These are phyloP conservation scores for Ceratobasidium sp. DNA, from an alignment of 1,284 basidiomycete genomes.

Conservation along the genomic window DNA sequence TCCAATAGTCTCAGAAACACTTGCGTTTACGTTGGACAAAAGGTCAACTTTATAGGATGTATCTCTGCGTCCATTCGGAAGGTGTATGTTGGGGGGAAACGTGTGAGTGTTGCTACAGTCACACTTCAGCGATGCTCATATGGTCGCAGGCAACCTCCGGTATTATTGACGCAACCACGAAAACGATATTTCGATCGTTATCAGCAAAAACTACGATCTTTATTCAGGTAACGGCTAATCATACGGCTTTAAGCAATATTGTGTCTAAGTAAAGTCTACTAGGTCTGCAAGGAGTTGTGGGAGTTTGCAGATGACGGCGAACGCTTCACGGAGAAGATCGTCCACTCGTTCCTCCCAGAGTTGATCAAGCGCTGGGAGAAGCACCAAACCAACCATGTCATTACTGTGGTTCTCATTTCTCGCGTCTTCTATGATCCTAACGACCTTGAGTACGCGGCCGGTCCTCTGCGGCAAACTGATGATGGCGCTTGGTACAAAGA, in stretches of 20 bases:
- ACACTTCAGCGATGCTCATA: constrained; percentile 10
- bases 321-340: constrained; percentile 95
- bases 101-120: constrained; percentile 61
- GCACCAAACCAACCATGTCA: constrained; percentile 90
- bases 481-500: constrained; percentile 92
- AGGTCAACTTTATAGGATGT: constrained; percentile 81
- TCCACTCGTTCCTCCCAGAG: constrained; percentile 91
- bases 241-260: not conserved
- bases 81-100: constrained; percentile 77
- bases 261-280: not conserved
- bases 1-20: constrained; percentile 73
- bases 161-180: constrained; percentile 86
- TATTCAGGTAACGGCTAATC: constrained; percentile 70
- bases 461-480: constrained; percentile 80
- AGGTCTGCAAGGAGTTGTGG: constrained; percentile 94
- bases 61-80: constrained; percentile 83
- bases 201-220: constrained; percentile 94
- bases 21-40: constrained; percentile 74
- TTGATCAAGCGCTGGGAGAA: constrained; percentile 88
- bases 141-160: constrained; percentile 78
- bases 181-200: constrained; percentile 89
- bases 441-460: constrained; percentile 83
- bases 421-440: constrained; percentile 91
- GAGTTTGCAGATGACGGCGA: constrained; percentile 98
- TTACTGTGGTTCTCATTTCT: constrained; percentile 95